These are phyloP conservation scores for Boletus tylopilopsis DNA, from an alignment of 768 basidiomycete genomes.

Conservation along the genomic window DNA sequence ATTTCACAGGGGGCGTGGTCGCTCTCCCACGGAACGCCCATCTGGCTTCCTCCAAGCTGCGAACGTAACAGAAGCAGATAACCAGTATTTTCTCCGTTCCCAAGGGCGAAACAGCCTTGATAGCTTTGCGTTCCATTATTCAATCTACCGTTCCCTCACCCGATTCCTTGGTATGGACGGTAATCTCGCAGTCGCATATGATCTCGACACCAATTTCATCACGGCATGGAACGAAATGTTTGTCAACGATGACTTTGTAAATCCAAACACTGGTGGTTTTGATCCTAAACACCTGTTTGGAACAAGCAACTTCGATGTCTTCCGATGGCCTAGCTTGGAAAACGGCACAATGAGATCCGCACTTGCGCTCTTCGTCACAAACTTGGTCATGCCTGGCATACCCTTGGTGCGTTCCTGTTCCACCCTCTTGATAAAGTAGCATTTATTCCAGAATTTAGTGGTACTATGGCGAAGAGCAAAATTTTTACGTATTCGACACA, in stretches of 20 bases:
- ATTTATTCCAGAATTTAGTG: constrained; percentile 37
- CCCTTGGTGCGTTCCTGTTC: constrained; percentile 51
- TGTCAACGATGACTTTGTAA: constrained; percentile 82
- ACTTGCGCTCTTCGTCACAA: constrained; percentile 74
- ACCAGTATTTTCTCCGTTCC: constrained; percentile 79
- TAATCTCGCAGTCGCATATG: constrained; percentile 87
- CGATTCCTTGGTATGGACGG: constrained; percentile 97
- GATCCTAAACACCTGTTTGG: constrained; percentile 92
- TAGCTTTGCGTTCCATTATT: constrained; percentile 88
- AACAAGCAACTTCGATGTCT: constrained; percentile 92
- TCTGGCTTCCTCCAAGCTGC: constrained; percentile 65
- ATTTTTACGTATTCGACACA: constrained; percentile 83
- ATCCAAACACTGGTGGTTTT: constrained; percentile 55
- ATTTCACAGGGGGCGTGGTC: constrained; percentile 72
- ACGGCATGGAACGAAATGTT: constrained; percentile 93
- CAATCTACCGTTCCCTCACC: constrained; percentile 79
- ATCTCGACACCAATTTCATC: constrained; percentile 77
- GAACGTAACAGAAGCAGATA: constrained; percentile 55
- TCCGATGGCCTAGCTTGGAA: constrained; percentile 86
- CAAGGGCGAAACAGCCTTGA: constrained; percentile 63
- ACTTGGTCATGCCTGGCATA: constrained; percentile 83
- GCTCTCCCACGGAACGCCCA: constrained; percentile 70
- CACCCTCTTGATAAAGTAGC: neutral
- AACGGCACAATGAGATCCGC: constrained; percentile 78
- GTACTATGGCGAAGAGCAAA: constrained; percentile 92